Evolutionary conservation across 139 green algal genomes (phyloP).

Genomic region (Chlorella vulgaris): DNA sequence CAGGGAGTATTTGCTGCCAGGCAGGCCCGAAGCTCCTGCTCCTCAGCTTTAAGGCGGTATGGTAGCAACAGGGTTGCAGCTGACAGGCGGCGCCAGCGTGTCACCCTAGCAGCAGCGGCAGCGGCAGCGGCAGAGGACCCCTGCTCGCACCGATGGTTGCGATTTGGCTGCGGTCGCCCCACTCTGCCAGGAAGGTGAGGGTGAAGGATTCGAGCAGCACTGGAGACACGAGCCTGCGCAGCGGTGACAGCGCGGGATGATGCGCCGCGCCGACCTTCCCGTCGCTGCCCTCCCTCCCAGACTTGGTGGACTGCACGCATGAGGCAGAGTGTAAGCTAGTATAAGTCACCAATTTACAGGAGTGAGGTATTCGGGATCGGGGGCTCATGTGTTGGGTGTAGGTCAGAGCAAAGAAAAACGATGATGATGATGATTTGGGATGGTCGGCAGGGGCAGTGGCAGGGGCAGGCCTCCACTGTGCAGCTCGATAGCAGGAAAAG

Average conservation of each 20-base stretch:
- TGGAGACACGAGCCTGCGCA: constrained; percentile 74
- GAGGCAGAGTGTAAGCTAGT: background rate
- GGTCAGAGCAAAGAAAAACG: too few species aligned
- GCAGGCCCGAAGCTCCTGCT: too few species aligned
- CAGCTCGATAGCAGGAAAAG: background rate
- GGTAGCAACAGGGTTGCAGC: too few species aligned
- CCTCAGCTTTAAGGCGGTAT: too few species aligned
- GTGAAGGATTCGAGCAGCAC: constrained; percentile 96
- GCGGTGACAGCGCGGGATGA: background rate
- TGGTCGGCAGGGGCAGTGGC: too few species aligned
- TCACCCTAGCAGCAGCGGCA: too few species aligned
- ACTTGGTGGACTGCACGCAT: background rate
- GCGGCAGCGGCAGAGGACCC: background rate
- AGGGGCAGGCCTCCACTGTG: background rate
- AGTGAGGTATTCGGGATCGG: too few species aligned
- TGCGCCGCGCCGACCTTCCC: constrained; percentile 3
- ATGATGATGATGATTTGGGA: too few species aligned
- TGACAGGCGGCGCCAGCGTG: too few species aligned
- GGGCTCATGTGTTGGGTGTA: too few species aligned
- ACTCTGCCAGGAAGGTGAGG: constrained; percentile 98
- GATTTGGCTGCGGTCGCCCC: constrained; percentile 98
- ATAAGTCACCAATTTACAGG: too few species aligned
- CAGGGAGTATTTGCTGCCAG: too few species aligned
- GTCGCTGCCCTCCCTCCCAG: background rate
- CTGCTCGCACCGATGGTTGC: constrained; percentile 65